phyloP scores from a whole-genome alignment of 306 rosid species.

The Casuarina cunninghamiana region DNA sequence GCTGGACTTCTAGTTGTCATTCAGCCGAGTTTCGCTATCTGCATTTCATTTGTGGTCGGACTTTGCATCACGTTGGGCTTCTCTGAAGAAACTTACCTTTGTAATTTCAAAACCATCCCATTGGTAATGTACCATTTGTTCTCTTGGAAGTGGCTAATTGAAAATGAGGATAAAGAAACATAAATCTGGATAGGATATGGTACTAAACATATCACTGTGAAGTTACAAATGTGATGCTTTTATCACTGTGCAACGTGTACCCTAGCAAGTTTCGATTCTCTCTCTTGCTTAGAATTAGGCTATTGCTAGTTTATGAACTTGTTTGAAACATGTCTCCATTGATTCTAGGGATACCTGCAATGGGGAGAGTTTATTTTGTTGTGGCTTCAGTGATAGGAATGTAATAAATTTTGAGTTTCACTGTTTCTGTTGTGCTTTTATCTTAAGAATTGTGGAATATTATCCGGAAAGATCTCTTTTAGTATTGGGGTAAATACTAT shows the following conservation, averaged over 20 bases:
- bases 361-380: neutral
- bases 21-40: neutral
- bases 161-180: neutral
- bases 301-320: neutral
- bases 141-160: neutral
- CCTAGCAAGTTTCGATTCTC: neutral
- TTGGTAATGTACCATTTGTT: neutral
- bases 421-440: neutral
- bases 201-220: neutral
- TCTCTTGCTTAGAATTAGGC: neutral
- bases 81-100: neutral
- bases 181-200: neutral
- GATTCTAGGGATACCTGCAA: neutral
- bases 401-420: neutral
- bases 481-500: neutral
- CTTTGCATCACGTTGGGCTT: neutral
- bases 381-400: neutral
- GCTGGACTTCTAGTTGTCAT: conserved; percentile 17
- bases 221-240: neutral
- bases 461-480: neutral
- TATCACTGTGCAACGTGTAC: neutral
- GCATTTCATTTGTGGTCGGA: neutral
- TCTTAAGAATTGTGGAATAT: neutral
- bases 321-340: neutral
- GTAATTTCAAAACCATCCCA: neutral